phyloP scores from a whole-genome alignment of 106 monocot species.

The Ottelia alismoides region DNA sequence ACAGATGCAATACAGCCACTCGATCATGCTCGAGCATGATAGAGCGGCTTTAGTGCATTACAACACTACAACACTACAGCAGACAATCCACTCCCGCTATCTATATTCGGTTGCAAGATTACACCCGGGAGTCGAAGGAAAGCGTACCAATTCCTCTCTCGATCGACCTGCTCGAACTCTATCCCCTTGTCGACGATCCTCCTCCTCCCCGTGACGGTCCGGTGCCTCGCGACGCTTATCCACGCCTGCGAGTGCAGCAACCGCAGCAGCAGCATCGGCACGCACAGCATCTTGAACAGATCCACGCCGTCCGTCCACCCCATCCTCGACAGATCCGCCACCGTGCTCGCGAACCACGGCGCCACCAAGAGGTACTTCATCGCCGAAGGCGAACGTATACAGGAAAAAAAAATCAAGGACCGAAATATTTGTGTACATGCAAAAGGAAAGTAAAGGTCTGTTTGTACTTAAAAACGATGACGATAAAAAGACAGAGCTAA shows the following conservation, averaged over 20 bases:
- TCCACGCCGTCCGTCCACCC: conserved; percentile 3
- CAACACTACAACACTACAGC: no score
- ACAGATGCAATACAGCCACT: no score
- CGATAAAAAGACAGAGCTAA: no score
- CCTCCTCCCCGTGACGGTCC: conserved; percentile 47
- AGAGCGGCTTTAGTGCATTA: no score
- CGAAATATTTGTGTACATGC: neutral
- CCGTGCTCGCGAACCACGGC: conserved; percentile 32
- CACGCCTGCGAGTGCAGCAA: conserved; percentile 36
- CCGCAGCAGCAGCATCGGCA: conserved; percentile 18
- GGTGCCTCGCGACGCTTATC: conserved; percentile 49
- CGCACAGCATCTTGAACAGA: conserved; percentile 5
- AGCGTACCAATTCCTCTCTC: conserved; percentile 51
- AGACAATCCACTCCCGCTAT: no score
- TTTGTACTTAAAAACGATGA: no score
- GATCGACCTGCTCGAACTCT: conserved; percentile 71
- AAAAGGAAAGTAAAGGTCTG: no score
- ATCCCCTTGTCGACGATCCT: conserved; percentile 43
- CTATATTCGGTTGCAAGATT: no score
- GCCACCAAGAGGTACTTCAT: conserved; percentile 42
- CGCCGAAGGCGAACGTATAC: neutral
- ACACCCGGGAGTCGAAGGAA: no score
- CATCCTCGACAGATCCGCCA: conserved; percentile 5
- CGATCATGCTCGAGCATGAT: no score
- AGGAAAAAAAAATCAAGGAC: neutral